phyloP scores from a whole-genome alignment of 129 eudicot species.

The Ambrosia trifida region DNA sequence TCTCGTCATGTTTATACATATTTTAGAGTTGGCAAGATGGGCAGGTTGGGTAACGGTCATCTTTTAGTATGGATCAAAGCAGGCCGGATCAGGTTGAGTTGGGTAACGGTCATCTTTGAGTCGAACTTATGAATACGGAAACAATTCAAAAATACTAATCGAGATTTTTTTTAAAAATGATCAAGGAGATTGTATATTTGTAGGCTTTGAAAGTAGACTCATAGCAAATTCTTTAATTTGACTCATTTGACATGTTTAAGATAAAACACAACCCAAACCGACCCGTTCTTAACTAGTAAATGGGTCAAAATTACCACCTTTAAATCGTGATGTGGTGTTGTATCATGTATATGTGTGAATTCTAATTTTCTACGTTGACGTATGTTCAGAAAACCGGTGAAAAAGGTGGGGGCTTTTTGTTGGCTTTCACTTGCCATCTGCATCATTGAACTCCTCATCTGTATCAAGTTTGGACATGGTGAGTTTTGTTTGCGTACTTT shows the following conservation, averaged over 20 bases:
- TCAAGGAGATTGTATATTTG: too few species aligned
- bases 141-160: not conserved
- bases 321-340: not conserved
- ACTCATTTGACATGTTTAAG: not conserved
- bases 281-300: not conserved
- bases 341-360: constrained; percentile 3
- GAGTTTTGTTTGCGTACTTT: constrained; percentile 29
- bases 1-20: constrained; percentile 20
- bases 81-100: not conserved
- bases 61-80: not conserved
- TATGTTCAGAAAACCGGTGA: constrained; percentile 70
- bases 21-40: not conserved
- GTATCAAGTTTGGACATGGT: constrained; percentile 98
- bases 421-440: constrained; percentile 98
- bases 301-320: not conserved
- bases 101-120: not conserved
- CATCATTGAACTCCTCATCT: constrained; percentile 92
- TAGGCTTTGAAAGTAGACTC: too few species aligned
- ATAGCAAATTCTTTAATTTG: too few species aligned
- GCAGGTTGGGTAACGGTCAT: not conserved
- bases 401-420: constrained; percentile 94
- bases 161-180: not conserved
- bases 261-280: not conserved
- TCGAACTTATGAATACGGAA: not conserved
- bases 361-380: not conserved